A percentile compares a stretch with the other conserved stretches of the same genome.
Conservation (phyloP, 106 monocot species). For the Allium fistulosum region DNA sequence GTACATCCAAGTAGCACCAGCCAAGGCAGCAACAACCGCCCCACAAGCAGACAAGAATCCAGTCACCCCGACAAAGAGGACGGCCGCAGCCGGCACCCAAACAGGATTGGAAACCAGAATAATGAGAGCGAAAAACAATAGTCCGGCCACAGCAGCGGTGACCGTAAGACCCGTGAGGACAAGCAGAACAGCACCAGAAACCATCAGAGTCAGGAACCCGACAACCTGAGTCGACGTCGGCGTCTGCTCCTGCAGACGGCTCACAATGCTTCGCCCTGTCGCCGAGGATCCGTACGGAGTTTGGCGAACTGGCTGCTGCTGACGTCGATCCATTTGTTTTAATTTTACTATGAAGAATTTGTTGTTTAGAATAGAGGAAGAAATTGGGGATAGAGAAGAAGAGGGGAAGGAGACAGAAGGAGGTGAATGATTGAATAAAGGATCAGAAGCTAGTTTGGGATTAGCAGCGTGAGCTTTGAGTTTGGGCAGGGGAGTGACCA, state of each 20-base stretch:
- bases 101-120: constrained; percentile 48
- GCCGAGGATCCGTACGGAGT: not conserved
- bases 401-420: not conserved
- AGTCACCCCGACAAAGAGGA: constrained; percentile 18
- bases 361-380: not conserved
- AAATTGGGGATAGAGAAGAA: not conserved
- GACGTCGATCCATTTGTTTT: not conserved
- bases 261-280: constrained; percentile 10
- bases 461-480: too few relatives aligned
- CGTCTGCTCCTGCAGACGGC: constrained; percentile 29
- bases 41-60: constrained; percentile 26
- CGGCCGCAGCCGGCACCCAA: constrained; percentile 47
- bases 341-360: too few relatives aligned
- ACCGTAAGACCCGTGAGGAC: constrained; percentile 50
- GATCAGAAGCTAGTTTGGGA: too few relatives aligned
- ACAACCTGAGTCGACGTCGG: constrained; percentile 53
- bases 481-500: too few relatives aligned
- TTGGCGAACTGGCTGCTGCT: not conserved
- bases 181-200: constrained; percentile 61
- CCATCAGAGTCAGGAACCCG: constrained; percentile 57
- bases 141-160: constrained; percentile 25
- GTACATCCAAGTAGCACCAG: constrained; percentile 59
- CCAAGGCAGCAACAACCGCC: constrained; percentile 28
- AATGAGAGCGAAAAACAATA: constrained; percentile 48
- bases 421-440: not conserved